These are phyloP conservation scores for Groenewaldozyma auringiensis DNA, from an alignment of 1,139 yeast genomes.

Conservation along the genomic window DNA sequence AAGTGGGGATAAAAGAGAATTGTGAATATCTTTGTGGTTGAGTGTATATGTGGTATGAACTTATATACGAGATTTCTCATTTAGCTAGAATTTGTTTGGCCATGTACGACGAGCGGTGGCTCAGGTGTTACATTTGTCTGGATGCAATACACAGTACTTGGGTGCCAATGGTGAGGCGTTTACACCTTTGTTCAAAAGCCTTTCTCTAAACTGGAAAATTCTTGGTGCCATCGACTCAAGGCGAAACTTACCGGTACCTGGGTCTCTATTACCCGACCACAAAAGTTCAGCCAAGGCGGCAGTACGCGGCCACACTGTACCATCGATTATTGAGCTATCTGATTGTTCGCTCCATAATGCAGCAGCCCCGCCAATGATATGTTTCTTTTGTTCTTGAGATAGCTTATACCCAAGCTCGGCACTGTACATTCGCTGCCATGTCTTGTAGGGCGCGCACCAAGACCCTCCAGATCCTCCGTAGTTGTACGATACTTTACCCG, in stretches of 20 bases:
- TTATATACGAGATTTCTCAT: too few species aligned
- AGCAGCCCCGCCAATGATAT: conserved; percentile 39
- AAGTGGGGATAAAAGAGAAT: too few species aligned
- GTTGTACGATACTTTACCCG: conserved; percentile 28
- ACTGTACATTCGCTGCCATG: conserved; percentile 41
- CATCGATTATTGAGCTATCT: conserved; percentile 34
- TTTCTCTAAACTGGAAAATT: conserved; percentile 11
- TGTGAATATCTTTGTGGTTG: too few species aligned
- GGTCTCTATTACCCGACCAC: conserved; percentile 40
- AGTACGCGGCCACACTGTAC: conserved; percentile 40
- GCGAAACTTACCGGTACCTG: conserved; percentile 15
- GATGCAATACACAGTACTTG: conserved; percentile 10
- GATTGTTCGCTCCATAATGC: conserved; percentile 41
- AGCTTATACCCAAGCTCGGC: conserved; percentile 28
- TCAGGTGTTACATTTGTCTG: conserved; percentile 8
- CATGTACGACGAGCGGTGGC: too few species aligned
- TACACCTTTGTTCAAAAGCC: conserved; percentile 8
- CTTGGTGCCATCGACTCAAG: conserved; percentile 8
- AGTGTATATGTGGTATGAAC: too few species aligned
- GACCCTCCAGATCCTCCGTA: conserved; percentile 34
- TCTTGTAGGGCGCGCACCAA: conserved; percentile 43
- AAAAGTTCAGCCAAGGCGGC: conserved; percentile 41
- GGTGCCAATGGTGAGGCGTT: conserved; percentile 11
- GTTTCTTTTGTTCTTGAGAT: conserved; percentile 24
- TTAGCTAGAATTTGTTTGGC: too few species aligned